Base-by-base conservation (phyloP, 306 rosid species). In the Lathyrus tuberosus region DNA sequence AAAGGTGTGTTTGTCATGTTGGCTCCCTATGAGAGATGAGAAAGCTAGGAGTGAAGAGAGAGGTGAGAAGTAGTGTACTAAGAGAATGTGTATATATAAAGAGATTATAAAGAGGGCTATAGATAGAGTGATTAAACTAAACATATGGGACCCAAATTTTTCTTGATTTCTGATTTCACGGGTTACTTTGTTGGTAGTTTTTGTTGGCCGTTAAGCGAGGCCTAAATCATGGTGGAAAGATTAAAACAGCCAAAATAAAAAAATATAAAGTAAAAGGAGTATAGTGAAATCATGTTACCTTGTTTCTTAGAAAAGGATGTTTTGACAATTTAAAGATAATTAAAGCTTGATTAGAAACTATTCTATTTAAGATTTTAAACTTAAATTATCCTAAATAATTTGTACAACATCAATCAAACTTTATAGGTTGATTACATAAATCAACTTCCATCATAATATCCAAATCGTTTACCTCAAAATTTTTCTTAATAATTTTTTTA, bases 161-260 rank as follows among this genome's bases (percentile, higher is more conserved):
- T 59, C 81, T 84, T 81, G 83, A 88, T 88, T 92, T 82, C 86
- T 69, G 78, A 62, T 63, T 87, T 88, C 74, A 79, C 84, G 86
- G 90, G 85, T 78, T 76, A 69, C 79, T 22, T 78, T 16, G 7
- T 81, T 74, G 43, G 85, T 77, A 79, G 96, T 84, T 88, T 84
- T 33, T 33, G 38, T 35, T 72, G 74, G 91, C 91, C 94, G 87
- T 88, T 86, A 84, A 90, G 80, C 69, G 69, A 75, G 88, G 57
- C 89, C 68, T 70, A 59, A 84, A 82, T 84, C 61, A 70, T 78
- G 84, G 82, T 33, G 17, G 12, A 70, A 70, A 28, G 33, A 49
- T 56, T 62, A 67, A 47, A n/a, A 9, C 52, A 62, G 67, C 54
- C 40, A 44, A 77, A 48, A 2, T 5, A 58, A 22, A 57, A 43